Evolutionary conservation across 345 rosid species (phyloP).

Genomic region (Melastoma malabathricum): DNA sequence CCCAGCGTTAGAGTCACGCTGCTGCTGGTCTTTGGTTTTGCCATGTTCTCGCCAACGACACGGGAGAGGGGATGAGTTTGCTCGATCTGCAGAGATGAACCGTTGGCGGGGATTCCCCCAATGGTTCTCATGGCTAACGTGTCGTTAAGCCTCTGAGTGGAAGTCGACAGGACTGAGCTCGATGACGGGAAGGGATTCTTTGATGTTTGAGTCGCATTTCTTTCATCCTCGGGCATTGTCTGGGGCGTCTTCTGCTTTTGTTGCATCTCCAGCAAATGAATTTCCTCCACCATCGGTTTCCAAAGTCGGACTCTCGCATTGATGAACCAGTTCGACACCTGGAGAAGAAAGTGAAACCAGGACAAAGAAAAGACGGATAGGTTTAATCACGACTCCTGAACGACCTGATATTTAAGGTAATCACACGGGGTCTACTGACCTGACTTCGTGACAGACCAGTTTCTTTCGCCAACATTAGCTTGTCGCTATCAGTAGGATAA

Average conservation of each 20-base stretch:
- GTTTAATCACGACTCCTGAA: background rate
- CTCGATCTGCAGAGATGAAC: conserved; percentile 16
- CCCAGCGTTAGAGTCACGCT: conserved; percentile 74
- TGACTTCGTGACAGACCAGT: conserved; percentile 83
- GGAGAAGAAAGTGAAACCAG: background rate
- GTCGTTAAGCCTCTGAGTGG: conserved; percentile 14
- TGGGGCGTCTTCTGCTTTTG: conserved; percentile 31
- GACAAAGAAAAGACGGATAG: background rate
- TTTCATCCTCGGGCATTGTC: too few relatives aligned
- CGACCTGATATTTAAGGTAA: too few relatives aligned
- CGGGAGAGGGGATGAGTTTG: conserved; percentile 10
- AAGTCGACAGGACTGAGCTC: conserved; percentile 7
- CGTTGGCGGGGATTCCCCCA: conserved; percentile 19
- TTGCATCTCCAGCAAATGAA: conserved; percentile 60
- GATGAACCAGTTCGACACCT: conserved; percentile 94
- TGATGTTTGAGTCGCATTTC: conserved; percentile 1
- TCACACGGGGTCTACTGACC: conserved; percentile 22
- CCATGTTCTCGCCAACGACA: conserved; percentile 23
- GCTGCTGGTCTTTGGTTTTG: conserved; percentile 22
- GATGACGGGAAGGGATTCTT: conserved; percentile 15
- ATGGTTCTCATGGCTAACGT: conserved; percentile 34
- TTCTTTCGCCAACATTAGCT: conserved; percentile 80
- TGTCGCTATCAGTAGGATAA: conserved; percentile 86
- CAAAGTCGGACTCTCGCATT: conserved; percentile 90
- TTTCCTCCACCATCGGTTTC: conserved; percentile 98